Conservation (phyloP, 805 yeast genomes). For the Sporopachydermia lactativora region DNA sequence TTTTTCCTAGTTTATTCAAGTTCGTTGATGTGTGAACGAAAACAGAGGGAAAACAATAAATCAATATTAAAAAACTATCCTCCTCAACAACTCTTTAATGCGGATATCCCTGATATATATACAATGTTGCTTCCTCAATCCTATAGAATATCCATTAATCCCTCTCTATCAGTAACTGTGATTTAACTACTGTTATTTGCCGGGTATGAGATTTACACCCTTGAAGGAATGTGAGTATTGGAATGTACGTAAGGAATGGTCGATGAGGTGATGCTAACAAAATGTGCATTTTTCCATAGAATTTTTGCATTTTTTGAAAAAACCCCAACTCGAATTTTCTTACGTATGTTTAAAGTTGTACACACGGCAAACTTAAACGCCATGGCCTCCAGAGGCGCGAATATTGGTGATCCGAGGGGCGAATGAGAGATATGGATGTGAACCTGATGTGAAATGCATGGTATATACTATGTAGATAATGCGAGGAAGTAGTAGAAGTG, state of each 20-base stretch:
- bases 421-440: too few relatives aligned
- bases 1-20: not conserved
- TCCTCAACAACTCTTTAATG: too few relatives aligned
- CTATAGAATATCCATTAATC: too few relatives aligned
- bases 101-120: not conserved
- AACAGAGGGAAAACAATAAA: not conserved
- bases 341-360: too few relatives aligned
- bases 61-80: slow-evolving; percentile 1
- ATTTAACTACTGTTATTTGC: not conserved
- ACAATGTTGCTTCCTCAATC: not conserved
- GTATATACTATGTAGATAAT: too few relatives aligned
- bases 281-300: not conserved
- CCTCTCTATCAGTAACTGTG: not conserved
- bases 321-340: too few relatives aligned
- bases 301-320: not conserved
- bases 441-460: too few relatives aligned
- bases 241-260: not conserved
- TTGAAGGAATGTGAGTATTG: not conserved
- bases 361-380: too few relatives aligned
- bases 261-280: slow-evolving; percentile 1
- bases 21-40: slow-evolving; percentile 3
- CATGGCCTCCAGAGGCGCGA: too few relatives aligned
- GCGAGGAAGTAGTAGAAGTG: too few relatives aligned
- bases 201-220: slow-evolving; percentile 1
- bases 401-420: too few relatives aligned